These are phyloP conservation scores for Penicillium expansum DNA, from an alignment of 2,329 filamentous ascomycete genomes.

Conservation along the genomic window DNA sequence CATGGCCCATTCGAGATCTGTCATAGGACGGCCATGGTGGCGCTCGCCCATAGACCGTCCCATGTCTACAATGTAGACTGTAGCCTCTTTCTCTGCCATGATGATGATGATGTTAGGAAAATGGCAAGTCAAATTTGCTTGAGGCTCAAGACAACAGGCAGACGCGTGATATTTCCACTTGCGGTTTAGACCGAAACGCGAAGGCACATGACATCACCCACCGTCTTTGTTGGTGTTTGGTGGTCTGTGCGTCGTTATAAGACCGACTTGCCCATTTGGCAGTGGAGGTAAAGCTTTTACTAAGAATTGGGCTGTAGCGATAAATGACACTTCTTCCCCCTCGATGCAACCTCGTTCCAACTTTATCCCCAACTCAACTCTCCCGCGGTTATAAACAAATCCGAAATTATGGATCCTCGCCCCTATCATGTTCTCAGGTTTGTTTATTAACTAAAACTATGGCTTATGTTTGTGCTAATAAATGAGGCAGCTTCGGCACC, in stretches of 20 bases:
- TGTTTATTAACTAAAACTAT: slow-evolving; percentile 1
- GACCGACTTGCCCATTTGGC: accelerated
- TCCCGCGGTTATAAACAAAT: slow-evolving; percentile 9
- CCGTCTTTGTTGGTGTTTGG: slow-evolving; percentile 4
- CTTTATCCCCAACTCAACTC: neutral
- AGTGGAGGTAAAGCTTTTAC: slow-evolving; percentile 10
- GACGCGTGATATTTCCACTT: slow-evolving; percentile 44
- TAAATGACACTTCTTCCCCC: slow-evolving; percentile 1
- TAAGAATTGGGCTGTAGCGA: neutral
- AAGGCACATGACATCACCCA: slow-evolving; percentile 41
- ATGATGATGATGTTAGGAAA: slow-evolving; percentile 21
- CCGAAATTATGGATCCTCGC: slow-evolving; percentile 33
- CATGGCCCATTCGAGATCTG: slow-evolving; percentile 85
- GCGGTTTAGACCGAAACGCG: slow-evolving; percentile 34
- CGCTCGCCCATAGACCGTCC: slow-evolving; percentile 77
- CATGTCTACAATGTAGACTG: slow-evolving; percentile 86
- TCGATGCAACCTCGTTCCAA: neutral
- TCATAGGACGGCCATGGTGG: slow-evolving; percentile 67
- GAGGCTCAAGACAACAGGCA: slow-evolving; percentile 27
- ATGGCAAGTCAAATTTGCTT: slow-evolving; percentile 7
- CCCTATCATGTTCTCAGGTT: slow-evolving; percentile 37
- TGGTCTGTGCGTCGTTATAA: slow-evolving; percentile 8
- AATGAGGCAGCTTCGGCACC: slow-evolving; percentile 69
- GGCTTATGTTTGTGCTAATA: neutral
- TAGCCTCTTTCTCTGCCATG: slow-evolving; percentile 93